Evolutionary conservation across 2,329 filamentous ascomycete species (phyloP).

Genomic region (Aspergillus unguis): DNA sequence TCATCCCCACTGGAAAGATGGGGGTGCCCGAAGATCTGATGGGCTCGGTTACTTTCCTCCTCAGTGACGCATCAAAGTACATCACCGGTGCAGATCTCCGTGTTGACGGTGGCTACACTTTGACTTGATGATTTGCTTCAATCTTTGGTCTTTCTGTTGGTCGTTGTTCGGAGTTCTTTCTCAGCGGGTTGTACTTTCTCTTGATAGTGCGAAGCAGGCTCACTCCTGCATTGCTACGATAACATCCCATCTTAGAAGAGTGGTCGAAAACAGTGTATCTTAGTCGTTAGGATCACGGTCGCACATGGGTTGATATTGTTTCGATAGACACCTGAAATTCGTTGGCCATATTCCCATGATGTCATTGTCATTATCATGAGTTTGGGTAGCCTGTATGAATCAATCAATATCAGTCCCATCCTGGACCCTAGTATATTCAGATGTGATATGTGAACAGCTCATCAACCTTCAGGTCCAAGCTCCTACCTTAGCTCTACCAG

Average conservation of each 20-base stretch:
- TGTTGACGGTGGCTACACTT: constrained; percentile 86
- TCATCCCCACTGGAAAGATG: constrained; percentile 94
- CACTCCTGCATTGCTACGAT: constrained; percentile 4
- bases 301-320: constrained; percentile 7
- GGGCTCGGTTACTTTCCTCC: constrained; percentile 84
- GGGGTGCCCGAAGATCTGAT: constrained; percentile 86
- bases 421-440: neutral
- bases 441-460: neutral
- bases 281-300: constrained; percentile 9
- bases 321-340: constrained; percentile 10
- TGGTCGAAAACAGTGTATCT: constrained; percentile 3
- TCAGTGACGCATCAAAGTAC: constrained; percentile 74
- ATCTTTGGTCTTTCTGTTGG: neutral
- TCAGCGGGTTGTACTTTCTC: constrained; percentile 2
- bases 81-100: constrained; percentile 73
- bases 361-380: constrained; percentile 6
- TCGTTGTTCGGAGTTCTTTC: constrained; percentile 13
- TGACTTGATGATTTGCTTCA: constrained; percentile 53
- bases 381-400: neutral
- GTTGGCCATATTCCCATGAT: constrained; percentile 10
- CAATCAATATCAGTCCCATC: neutral
- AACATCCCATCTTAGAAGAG: neutral
- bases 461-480: neutral
- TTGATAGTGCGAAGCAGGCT: neutral
- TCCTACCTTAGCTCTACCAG: neutral